Percentiles rank a stretch among this genome's conserved stretches.
Evolutionary conservation across 495 filamentous ascomycete genomes (phyloP).

Genomic region (Xylaria telfairii): DNA sequence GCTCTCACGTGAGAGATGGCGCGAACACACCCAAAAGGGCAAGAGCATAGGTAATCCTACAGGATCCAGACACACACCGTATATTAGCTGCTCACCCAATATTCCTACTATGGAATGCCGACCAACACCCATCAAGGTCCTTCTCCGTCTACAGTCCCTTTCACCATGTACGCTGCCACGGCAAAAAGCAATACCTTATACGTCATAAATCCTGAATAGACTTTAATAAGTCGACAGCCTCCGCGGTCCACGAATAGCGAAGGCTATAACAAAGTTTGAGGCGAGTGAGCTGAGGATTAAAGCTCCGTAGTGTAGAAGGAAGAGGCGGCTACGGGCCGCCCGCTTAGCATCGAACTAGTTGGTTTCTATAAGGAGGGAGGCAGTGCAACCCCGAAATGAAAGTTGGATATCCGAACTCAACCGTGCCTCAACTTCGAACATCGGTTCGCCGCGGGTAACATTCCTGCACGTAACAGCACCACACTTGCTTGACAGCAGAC

Average conservation of each 20-base stretch:
- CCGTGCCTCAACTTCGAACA: background rate
- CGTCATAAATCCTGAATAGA: background rate
- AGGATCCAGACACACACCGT: conserved; percentile 1
- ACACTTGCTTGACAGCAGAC: background rate
- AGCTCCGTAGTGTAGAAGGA: background rate
- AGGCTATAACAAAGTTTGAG: background rate
- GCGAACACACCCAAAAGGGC: conserved; percentile 5
- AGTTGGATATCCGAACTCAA: background rate
- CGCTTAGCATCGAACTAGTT: background rate
- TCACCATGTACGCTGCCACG: background rate
- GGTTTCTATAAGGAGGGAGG: background rate
- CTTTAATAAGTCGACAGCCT: background rate
- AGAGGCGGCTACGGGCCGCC: background rate
- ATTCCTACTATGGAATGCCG: background rate
- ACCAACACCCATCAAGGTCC: background rate
- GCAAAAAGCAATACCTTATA: background rate
- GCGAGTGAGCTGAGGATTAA: background rate
- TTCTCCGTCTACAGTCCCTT: background rate
- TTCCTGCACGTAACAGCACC: background rate
- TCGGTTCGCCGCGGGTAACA: background rate
- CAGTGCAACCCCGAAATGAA: background rate
- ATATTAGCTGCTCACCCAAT: background rate
- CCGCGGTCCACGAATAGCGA: background rate
- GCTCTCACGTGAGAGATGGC: conserved; percentile 14
- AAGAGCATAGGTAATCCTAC: conserved; percentile 20